Evolutionary conservation across 1,284 basidiomycete genomes (phyloP).

Genomic region (Takashimella koratensis): DNA sequence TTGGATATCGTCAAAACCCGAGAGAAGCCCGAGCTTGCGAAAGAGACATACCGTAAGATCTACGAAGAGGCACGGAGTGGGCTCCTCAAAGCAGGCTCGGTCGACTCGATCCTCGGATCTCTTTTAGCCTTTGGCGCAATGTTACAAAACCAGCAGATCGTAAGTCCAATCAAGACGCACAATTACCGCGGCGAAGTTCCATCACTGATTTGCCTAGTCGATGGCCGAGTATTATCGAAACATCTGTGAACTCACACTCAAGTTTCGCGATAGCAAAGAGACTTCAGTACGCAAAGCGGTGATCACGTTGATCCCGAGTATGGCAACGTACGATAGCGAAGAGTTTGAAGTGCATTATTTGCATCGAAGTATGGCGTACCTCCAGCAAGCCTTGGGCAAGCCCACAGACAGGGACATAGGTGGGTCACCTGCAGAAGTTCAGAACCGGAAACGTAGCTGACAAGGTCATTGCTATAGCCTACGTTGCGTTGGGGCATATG

Average conservation of each 20-base stretch:
- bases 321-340: constrained; percentile 90
- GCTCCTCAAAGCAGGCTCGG: constrained; percentile 66
- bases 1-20: constrained; percentile 70
- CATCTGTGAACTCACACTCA: constrained; percentile 85
- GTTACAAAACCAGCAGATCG: constrained; percentile 88
- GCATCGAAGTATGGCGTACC: constrained; percentile 86
- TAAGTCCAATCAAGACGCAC: constrained; percentile 49
- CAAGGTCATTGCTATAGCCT: constrained; percentile 57
- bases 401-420: constrained; percentile 85
- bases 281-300: constrained; percentile 84
- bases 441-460: no score
- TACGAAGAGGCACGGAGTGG: constrained; percentile 86
- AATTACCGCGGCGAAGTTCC: no score
- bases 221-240: constrained; percentile 88
- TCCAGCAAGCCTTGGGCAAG: constrained; percentile 82
- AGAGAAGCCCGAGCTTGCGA: constrained; percentile 38
- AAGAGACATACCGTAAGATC: constrained; percentile 66
- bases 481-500: constrained; percentile 94
- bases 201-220: constrained; percentile 66
- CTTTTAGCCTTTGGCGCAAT: constrained; percentile 89
- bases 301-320: constrained; percentile 85
- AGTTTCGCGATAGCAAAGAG: constrained; percentile 84
- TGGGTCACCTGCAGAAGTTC: no score
- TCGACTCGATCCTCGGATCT: constrained; percentile 86
- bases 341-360: constrained; percentile 85